Evolutionary conservation across 2,329 filamentous ascomycete genomes (phyloP), one percentile per base, ranked within the genome.

Genomic region (Orbilia oligospora): DNA sequence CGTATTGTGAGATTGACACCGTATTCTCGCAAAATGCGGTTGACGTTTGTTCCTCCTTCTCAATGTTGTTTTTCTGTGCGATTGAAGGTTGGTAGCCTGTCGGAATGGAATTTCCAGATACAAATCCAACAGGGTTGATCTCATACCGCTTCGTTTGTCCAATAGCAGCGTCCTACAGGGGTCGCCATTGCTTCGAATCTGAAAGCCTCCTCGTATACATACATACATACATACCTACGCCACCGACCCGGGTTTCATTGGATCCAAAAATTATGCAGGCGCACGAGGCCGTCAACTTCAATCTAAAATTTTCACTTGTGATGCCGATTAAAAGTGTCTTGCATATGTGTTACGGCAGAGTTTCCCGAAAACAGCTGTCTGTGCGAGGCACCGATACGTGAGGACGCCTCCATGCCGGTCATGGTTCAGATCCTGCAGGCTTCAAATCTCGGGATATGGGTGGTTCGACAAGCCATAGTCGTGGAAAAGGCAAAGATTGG

Each of bases 401-500:
- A n/a, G 44, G 44, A 46, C 24, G 20, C n/a, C 24, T n/a, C n/a
- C n/a, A n/a, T n/a, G 8, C 20, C 36, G 14, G 33, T 33, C 61
- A 51, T 48, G 63, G 48, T 67, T 67, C 16, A 27, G 48, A 14
- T 24, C 49, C 36, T 67, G 70, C 63, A 69, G 46, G 24, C 3
- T 51, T 24, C 22, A 51, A 51, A 61, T 64, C 33, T 70, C 16
- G 22, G 55, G 46, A 14, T n/a, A n/a, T 38, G 18, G 24, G 20
- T 48, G 58, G 20, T 18, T 51, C 14, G 71, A 64, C 75, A 64
- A 36, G 63, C 75, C 63, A 51, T 38, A 18, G 12, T 30, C 44
- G 24, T 78, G 75, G 55, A 69, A 64, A 72, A 72, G 24, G 55
- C 22, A 75, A 75, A 33, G 63, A 69, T 64, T 58, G 46, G 71